Evolutionary conservation across 2,329 filamentous ascomycete genomes (phyloP), one percentile per base, ranked within the genome.

Genomic region (Beauveria pseudobassiana): DNA sequence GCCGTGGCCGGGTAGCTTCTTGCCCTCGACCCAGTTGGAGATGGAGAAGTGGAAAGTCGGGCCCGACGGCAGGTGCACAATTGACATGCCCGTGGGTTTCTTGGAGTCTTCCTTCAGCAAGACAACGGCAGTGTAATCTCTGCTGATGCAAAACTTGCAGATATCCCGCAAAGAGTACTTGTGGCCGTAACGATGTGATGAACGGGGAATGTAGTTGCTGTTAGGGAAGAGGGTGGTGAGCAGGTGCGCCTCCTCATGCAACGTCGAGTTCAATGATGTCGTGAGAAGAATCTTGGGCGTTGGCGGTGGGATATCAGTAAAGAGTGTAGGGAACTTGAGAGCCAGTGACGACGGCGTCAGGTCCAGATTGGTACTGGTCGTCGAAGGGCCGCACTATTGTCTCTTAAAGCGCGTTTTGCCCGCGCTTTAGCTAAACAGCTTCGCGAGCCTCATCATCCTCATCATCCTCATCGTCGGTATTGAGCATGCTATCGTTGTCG

Each of bases 161-260:
- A 99, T 98, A 74, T 99, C 95, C 55, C 90, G 85, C 26, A 99
- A 82, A 26, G 89, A 93, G 78, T 96, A 98, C 72, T 96, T 96
- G 80, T 97, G 87, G 9, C 87, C 85, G 74, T 93, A 91, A 58
- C 86, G 86, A 74, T 97, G 92, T 12, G 87, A 85, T 8, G 90
- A 92, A 63, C 95, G 89, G 2, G 87, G 90, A 67, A 99, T 89
- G 76, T 98, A 97, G 73, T 88, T 88, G 62, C 78, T 81, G 77
- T 96, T 93, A 26, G 95, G 93, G 77, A 98, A 96, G 63, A 98
- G 78, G 10, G 84, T 83, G 64, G 88, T 90, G 63, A 98, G 83
- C 46, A 92, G 81, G 63, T 89, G 76, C 54, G 91, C 93, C 78
- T 96, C 86, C 64, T 87, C 76, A 79, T 99, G 93, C 14, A 98